These are phyloP conservation scores for Heterobasidion irregulare DNA, from an alignment of 1,284 basidiomycete genomes.

Conservation along the genomic window DNA sequence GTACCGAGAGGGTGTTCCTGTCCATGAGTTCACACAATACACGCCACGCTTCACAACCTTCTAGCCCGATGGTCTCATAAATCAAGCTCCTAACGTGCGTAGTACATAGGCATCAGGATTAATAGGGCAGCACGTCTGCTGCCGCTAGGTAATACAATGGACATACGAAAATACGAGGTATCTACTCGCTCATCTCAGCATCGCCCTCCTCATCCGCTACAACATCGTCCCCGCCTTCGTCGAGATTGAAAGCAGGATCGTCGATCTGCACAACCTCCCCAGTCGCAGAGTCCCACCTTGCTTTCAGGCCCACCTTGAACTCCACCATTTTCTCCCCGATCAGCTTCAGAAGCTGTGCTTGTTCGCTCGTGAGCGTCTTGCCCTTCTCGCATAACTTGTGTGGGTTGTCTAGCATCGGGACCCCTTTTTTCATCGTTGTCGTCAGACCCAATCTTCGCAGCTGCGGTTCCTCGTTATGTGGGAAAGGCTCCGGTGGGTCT, in stretches of 20 bases:
- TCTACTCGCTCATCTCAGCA: slow-evolving; percentile 32
- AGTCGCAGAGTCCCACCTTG: slow-evolving; percentile 68
- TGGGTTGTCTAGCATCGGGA: slow-evolving; percentile 77
- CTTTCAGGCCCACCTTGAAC: slow-evolving; percentile 67
- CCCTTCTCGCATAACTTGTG: slow-evolving; percentile 85
- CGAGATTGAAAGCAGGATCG: slow-evolving; percentile 27
- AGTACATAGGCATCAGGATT: too few relatives aligned
- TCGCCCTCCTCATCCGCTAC: slow-evolving; percentile 31
- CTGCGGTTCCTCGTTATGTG: slow-evolving; percentile 96
- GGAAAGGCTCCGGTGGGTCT: slow-evolving; percentile 79
- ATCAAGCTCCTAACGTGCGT: too few relatives aligned
- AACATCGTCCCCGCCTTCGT: slow-evolving; percentile 25
- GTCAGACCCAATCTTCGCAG: slow-evolving; percentile 86
- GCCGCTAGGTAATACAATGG: neutral
- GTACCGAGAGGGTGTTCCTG: too few relatives aligned
- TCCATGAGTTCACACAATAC: too few relatives aligned
- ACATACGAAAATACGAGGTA: neutral
- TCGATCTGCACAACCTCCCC: slow-evolving; percentile 62
- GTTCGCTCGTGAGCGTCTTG: slow-evolving; percentile 72
- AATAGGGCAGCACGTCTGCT: too few relatives aligned
- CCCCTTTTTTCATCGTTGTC: slow-evolving; percentile 81
- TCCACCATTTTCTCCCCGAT: slow-evolving; percentile 81
- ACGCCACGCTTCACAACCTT: too few relatives aligned
- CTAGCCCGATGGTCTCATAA: too few relatives aligned
- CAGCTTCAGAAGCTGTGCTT: slow-evolving; percentile 85